Evolutionary conservation across 2,329 filamentous ascomycete genomes (phyloP), one percentile per base, ranked within the genome.

Genomic region (Ophiostoma sp.): DNA sequence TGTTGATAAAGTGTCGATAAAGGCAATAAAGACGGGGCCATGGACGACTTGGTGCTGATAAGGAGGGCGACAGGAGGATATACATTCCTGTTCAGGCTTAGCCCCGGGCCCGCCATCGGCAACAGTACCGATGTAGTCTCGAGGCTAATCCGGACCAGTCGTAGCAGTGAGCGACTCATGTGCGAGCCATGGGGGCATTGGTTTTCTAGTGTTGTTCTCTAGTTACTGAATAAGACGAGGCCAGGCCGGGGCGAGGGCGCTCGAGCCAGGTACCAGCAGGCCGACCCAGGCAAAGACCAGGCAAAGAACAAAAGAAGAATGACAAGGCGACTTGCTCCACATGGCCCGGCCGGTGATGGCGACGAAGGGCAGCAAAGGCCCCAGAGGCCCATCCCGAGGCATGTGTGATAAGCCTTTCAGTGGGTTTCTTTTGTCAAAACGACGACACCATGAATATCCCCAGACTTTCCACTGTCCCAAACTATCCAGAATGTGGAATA

Each of bases 301-400:
- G 27, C 27, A 62, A 62, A 62, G 57, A 62, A 62, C 57, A n/a
- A 64, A 64, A 64, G 60, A 64, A 64, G 60, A 64, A 36, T 64
- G 60, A n/a, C 60, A 64, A 64, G 15, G 60, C 60, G 60, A 64
- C 31, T 20, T 57, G 52, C 52, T 57, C 52, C 52, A 57, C 52
- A 57, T 57, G 52, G 52, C 31, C 4, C 31, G 33, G 31, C 4
- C 57, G 31, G 57, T 35, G 27, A 33, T 62, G 57, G 27, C 23
- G 52, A 57, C 11, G 52, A 6, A 33, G 27, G 57, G 31, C 31
- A 64, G 4, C 33, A 31, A 62, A 31, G 27, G 57, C 10, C 20
- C 8, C 57, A 62, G 57, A 48, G 44, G 44, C 20, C 44, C 44
- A 48, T 48, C 17, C 15, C 27, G 33, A 33, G 4, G 57, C 54